Evolutionary conservation across 495 filamentous ascomycete species (phyloP).

Genomic region (Hypoxylon lienhwacheense): DNA sequence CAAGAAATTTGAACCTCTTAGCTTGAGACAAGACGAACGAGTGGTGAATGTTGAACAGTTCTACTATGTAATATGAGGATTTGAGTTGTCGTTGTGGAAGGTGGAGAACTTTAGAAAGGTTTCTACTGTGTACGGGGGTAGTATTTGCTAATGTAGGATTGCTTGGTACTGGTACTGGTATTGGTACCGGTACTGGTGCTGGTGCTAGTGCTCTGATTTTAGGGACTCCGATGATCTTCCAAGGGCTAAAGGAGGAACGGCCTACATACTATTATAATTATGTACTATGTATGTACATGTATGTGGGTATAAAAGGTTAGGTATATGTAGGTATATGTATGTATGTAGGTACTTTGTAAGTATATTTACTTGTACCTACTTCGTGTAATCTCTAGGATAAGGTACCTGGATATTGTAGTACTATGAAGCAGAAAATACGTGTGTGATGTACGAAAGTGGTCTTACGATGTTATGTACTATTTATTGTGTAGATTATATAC

Average conservation of each 20-base stretch:
- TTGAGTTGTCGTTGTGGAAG: constrained; percentile 38
- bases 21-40: constrained; percentile 15
- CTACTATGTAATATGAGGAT: constrained; percentile 23
- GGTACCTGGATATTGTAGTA: too few species aligned
- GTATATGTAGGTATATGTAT: background rate
- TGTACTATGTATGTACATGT: background rate
- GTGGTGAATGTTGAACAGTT: constrained; percentile 18
- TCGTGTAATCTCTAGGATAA: too few species aligned
- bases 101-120: constrained; percentile 32
- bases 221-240: constrained; percentile 33
- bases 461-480: too few species aligned
- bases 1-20: constrained; percentile 28
- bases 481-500: too few species aligned
- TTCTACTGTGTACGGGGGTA: too few species aligned
- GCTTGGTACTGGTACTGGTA: too few species aligned
- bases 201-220: too few species aligned
- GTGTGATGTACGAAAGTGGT: too few species aligned
- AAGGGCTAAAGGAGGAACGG: constrained; percentile 21
- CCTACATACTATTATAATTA: background rate
- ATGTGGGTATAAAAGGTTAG: background rate
- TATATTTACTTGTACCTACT: too few species aligned
- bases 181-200: too few species aligned
- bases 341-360: background rate
- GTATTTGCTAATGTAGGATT: too few species aligned
- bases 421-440: too few species aligned